Evolutionary conservation across 1,284 basidiomycete genomes (phyloP).

Genomic region (Sporisorium iseilematis-ciliati): DNA sequence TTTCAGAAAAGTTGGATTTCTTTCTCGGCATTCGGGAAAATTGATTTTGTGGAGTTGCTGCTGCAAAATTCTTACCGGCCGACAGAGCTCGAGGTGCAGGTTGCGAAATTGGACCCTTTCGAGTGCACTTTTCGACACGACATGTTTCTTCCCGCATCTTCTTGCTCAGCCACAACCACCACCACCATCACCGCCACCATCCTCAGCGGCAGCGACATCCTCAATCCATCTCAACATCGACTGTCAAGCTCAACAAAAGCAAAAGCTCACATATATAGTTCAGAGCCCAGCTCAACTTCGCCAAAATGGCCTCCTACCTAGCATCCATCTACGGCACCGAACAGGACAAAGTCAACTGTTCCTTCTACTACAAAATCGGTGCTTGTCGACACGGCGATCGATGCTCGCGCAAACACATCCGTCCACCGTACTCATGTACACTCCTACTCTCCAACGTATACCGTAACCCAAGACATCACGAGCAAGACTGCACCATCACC

Average conservation of each 20-base stretch:
- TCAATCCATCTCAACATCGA: neutral
- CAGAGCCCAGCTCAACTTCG: neutral
- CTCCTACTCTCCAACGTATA: conserved; percentile 98
- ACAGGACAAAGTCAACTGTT: conserved; percentile 93
- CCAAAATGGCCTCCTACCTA: conserved; percentile 51
- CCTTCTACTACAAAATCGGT: conserved; percentile 97
- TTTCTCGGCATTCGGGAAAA: neutral
- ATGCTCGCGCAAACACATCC: conserved; percentile 96
- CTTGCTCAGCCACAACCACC: conserved; percentile 27
- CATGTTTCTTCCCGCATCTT: neutral
- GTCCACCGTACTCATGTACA: conserved; percentile 95
- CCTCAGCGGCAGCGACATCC: neutral
- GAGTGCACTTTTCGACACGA: conserved; percentile 31
- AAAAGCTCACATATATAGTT: neutral
- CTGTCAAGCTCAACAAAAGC: neutral
- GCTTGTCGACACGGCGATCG: conserved; percentile 96
- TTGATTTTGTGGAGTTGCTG: conserved; percentile 21
- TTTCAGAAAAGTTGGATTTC: conserved; percentile 7
- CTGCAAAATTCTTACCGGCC: conserved; percentile 28
- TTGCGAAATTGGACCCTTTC: conserved; percentile 26
- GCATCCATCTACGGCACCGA: conserved; percentile 72
- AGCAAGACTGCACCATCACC: conserved; percentile 83
- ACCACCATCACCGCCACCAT: neutral
- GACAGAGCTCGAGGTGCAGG: conserved; percentile 8
- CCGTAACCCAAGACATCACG: conserved; percentile 90